Evolutionary conservation across 352 stramenopile species (phyloP).

Genomic region (Plasmopara viticola): DNA sequence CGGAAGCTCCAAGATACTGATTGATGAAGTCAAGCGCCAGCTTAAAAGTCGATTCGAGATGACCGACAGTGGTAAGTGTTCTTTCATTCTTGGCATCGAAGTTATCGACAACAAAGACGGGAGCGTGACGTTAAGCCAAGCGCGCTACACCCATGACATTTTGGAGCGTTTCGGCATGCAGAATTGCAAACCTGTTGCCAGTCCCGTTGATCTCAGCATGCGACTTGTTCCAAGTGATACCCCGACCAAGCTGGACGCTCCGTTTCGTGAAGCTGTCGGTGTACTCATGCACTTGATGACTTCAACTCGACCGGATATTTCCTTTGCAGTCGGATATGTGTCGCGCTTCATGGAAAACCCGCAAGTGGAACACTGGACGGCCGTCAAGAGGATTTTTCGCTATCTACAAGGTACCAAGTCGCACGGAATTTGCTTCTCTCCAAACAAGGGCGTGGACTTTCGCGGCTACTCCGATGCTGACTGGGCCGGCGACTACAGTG

Average conservation of each 20-base stretch:
- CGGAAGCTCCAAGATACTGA: too few species aligned
- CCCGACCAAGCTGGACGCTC: not conserved
- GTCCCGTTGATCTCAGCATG: not conserved
- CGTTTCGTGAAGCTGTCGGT: constrained; percentile 9
- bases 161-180: not conserved
- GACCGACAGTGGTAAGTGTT: not conserved
- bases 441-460: not conserved
- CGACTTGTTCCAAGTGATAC: not conserved
- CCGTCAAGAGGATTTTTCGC: constrained; percentile 6
- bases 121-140: not conserved
- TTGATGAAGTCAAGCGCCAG: not conserved
- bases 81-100: not conserved
- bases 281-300: constrained; percentile 20
- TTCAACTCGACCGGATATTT: constrained; percentile 11
- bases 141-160: not conserved
- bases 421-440: constrained; percentile 5
- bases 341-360: constrained; percentile 17
- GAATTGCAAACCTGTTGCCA: not conserved
- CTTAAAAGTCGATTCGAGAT: not conserved
- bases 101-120: not conserved
- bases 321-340: constrained; percentile 8
- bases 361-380: constrained; percentile 12
- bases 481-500: not conserved
- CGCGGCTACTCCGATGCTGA: not conserved
- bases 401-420: constrained; percentile 14